Percentiles rank a stretch among this genome's conserved stretches.
phyloP scores from a whole-genome alignment of 78 protist genomes.

The Cyanophora paradoxa region DNA sequence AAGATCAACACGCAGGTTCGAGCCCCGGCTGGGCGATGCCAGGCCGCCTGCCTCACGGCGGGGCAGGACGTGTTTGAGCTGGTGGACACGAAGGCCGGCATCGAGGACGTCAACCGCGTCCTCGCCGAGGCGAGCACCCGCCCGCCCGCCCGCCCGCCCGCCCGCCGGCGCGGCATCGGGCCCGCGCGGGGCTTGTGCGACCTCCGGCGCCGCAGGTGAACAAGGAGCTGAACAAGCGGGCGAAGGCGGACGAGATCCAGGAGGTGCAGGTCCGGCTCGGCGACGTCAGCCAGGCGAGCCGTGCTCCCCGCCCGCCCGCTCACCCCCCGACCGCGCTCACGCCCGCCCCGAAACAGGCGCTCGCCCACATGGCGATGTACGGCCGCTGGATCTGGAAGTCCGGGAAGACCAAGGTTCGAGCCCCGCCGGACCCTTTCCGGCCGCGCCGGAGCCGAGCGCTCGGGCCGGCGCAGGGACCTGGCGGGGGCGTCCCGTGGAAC shows the following conservation, averaged over 20 bases:
- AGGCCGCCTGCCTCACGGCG: not conserved
- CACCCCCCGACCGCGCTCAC: not conserved
- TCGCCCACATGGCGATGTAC: not conserved
- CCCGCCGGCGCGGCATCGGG: not conserved
- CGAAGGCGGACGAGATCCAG: slow-evolving; percentile 7
- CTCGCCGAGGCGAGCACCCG: not conserved
- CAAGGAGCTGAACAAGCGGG: not conserved
- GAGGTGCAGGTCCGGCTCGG: not conserved
- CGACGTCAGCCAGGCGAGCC: slow-evolving; percentile 3
- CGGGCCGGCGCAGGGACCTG: not conserved
- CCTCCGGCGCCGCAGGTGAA: no score
- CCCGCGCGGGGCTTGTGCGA: no score
- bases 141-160: not conserved
- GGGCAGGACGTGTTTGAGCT: not conserved
- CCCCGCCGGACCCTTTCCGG: no score
- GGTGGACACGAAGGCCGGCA: slow-evolving; percentile 16
- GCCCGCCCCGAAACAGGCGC: not conserved
- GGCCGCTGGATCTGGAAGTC: slow-evolving; percentile 43
- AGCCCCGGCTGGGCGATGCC: not conserved
- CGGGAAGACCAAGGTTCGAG: not conserved
- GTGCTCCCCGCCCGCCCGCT: not conserved
- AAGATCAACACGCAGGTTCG: no score
- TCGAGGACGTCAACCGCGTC: slow-evolving; percentile 18
- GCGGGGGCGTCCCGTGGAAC: slow-evolving; percentile 27
- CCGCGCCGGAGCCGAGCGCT: no score